Base-by-base conservation (phyloP, 768 basidiomycete species). In the Podaxis sp. region DNA sequence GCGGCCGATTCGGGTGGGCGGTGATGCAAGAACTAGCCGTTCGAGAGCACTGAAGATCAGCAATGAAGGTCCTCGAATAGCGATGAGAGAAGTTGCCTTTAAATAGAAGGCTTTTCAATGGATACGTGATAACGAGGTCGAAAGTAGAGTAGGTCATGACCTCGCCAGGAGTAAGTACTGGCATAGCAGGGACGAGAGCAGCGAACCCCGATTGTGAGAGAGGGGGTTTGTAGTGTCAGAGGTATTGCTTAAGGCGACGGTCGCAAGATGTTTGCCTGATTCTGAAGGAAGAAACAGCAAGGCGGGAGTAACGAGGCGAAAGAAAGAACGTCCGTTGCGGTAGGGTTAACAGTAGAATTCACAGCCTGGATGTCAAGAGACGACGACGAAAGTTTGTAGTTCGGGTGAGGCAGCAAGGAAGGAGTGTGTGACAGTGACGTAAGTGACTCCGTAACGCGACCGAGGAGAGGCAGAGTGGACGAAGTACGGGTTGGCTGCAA, bases 361-460 rank as follows among this genome's bases (percentile, higher is more conserved):
- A 19, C 42, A n/a, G 11, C 1, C 22, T 12, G 22, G 49, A 51
- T 51, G 49, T 19, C 49, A 24, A 12, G 49, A 24, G 59, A 55
- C 26, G 40, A 54, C n/a, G 52, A 61, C 60, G 22, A 61, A 48
- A 15, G 48, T 13, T 26, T 26, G 19, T 15, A 26, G 40, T 24
- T 36, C 19, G 15, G 36, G 12, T n/a, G 9, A 3, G 19, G 49
- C 49, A n/a, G 57, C 26, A 44, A 13, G 39, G 22, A 19, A 22
- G 54, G 22, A 3, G 46, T 2, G 55, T 51, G 54, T 49, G 44
- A 63, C 61, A 2, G 61, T 63, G 61, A 56, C 48, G 15, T n/a
- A 9, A 22, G 59, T 61, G 59, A 61, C 59, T 9, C 28, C 9
- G 51, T 53, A 22, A 52, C 48, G 48, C 30, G 49, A 4, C 49